Evolutionary conservation across 352 stramenopile species (phyloP).

Genomic region (Phytopythium chamaehyphon): DNA sequence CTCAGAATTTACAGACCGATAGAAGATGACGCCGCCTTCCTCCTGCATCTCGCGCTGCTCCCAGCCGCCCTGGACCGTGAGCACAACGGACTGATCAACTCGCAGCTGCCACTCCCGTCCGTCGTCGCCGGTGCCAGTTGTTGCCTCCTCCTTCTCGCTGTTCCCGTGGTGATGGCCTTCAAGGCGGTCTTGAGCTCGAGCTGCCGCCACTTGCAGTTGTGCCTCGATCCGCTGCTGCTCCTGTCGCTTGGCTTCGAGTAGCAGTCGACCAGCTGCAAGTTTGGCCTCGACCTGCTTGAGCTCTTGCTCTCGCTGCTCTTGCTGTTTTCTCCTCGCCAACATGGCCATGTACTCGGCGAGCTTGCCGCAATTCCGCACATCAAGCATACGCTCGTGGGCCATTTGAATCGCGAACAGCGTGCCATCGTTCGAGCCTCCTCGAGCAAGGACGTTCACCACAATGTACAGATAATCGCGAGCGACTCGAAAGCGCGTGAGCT

Average conservation of each 20-base stretch:
- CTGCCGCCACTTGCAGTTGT: conserved; percentile 36
- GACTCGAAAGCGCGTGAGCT: conserved; percentile 35
- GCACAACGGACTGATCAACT: conserved; percentile 35
- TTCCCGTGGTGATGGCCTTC: conserved; percentile 11
- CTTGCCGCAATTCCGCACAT: conserved; percentile 32
- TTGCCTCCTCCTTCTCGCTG: conserved; percentile 6
- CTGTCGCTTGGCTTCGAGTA: conserved; percentile 53
- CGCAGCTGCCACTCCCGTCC: conserved; percentile 45
- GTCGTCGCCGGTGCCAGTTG: neutral
- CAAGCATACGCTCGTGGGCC: conserved; percentile 48
- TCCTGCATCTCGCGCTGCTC: conserved; percentile 49
- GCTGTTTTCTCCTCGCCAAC: conserved; percentile 32
- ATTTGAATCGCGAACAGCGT: conserved; percentile 48
- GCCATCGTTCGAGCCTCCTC: conserved; percentile 28
- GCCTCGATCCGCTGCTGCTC: conserved; percentile 62
- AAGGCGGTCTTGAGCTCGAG: conserved; percentile 18
- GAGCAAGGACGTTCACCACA: conserved; percentile 31
- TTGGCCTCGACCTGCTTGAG: conserved; percentile 64
- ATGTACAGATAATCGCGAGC: conserved; percentile 60
- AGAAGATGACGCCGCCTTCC: conserved; percentile 63
- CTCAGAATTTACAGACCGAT: conserved; percentile 50
- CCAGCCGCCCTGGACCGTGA: conserved; percentile 50
- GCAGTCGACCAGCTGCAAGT: conserved; percentile 45
- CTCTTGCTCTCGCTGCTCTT: conserved; percentile 51
- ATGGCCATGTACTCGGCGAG: conserved; percentile 40